Conservation (phyloP, 2,329 filamentous ascomycete species). For the Sporothrix mexicana region DNA sequence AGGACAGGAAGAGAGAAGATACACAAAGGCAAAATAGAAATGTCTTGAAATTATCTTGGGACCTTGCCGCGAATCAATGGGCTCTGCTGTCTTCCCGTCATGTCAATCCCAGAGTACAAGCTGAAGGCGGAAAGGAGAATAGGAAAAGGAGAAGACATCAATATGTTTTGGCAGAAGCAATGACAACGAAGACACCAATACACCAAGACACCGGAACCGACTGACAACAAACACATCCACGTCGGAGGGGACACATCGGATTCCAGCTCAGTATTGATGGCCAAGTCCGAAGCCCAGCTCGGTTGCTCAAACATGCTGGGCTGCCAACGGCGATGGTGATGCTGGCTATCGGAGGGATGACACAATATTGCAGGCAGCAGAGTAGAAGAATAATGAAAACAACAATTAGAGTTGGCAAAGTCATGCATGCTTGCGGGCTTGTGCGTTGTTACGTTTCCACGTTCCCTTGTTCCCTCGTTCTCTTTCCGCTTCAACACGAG, state of each 20-base stretch:
- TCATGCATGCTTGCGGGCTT: neutral
- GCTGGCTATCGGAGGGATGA: neutral
- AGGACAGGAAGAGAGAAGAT: too few species aligned
- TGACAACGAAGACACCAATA: too few species aligned
- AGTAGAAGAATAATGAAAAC: neutral
- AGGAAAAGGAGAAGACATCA: neutral
- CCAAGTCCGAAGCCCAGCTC: neutral
- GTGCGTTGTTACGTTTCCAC: constrained; percentile 6
- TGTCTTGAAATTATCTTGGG: too few species aligned
- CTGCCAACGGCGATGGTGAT: constrained; percentile 17
- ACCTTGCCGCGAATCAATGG: neutral
- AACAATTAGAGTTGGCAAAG: neutral
- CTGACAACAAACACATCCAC: too few species aligned
- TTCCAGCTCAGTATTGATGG: neutral
- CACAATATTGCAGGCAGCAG: neutral
- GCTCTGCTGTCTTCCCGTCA: neutral
- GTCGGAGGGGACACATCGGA: neutral
- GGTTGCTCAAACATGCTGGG: constrained; percentile 28
- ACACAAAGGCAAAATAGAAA: too few species aligned
- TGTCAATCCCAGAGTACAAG: neutral
- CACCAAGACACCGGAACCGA: too few species aligned
- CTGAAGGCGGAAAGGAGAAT: neutral
- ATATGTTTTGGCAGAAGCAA: too few species aligned
- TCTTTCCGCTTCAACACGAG: neutral
- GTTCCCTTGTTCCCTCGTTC: neutral